Percentiles rank a stretch among this genome's conserved stretches.
These are phyloP conservation scores for Hypoxylon perforatum DNA, from an alignment of 495 filamentous ascomycete genomes.

Conservation along the genomic window DNA sequence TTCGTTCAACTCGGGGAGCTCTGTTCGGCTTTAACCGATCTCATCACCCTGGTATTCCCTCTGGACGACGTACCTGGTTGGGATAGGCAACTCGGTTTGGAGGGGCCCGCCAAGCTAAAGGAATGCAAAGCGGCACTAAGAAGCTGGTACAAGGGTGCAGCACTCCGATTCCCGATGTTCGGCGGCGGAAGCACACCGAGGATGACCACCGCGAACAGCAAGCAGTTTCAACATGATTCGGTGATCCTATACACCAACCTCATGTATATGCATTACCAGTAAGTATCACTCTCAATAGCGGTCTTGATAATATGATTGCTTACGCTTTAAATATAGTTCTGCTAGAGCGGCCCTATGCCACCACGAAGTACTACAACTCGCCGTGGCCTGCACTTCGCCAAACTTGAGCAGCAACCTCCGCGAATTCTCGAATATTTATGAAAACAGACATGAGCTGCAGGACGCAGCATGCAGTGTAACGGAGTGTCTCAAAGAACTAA, in stretches of 20 bases:
- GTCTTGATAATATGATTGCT: slow-evolving; percentile 2
- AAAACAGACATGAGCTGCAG: slow-evolving; percentile 49
- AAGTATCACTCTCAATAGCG: slow-evolving; percentile 16
- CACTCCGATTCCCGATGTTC: slow-evolving; percentile 47
- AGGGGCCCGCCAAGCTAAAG: slow-evolving; percentile 33
- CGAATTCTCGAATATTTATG: slow-evolving; percentile 46
- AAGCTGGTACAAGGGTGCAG: slow-evolving; percentile 46
- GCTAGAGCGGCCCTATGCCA: slow-evolving; percentile 48
- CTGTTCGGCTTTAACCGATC: slow-evolving; percentile 58
- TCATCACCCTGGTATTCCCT: slow-evolving; percentile 55
- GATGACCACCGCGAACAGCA: slow-evolving; percentile 29
- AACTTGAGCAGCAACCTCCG: slow-evolving; percentile 32
- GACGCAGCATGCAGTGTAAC: slow-evolving; percentile 49
- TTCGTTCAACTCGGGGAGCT: slow-evolving; percentile 60
- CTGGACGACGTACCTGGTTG: slow-evolving; percentile 49
- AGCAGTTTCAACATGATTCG: slow-evolving; percentile 47
- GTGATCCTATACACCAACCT: slow-evolving; percentile 55
- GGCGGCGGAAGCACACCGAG: slow-evolving; percentile 34
- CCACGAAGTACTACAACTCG: slow-evolving; percentile 46
- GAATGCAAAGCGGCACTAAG: slow-evolving; percentile 46
- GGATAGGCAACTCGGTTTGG: slow-evolving; percentile 36
- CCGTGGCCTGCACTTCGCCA: slow-evolving; percentile 43
- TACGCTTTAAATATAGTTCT: slow-evolving; percentile 34
- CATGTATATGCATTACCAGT: slow-evolving; percentile 65
- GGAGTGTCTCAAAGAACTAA: slow-evolving; percentile 48